Evolutionary conservation across 2,329 filamentous ascomycete species (phyloP).

Genomic region (Pseudogymnoascus sp.): DNA sequence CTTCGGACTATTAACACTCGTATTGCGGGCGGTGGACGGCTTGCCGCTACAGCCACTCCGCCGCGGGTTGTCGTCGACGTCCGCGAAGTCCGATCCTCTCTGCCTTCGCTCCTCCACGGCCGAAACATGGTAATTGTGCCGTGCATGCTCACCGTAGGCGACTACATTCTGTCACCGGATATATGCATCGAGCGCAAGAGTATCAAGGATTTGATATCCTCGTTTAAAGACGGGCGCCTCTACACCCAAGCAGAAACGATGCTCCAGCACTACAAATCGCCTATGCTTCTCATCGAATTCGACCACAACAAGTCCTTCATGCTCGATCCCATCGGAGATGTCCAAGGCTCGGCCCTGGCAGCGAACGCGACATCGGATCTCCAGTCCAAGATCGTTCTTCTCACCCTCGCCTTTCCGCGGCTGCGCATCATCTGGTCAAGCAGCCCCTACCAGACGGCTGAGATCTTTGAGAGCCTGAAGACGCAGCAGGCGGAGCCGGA

Average conservation of each 20-base stretch:
- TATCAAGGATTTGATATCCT: constrained; percentile 81
- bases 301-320: constrained; percentile 97
- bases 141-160: constrained; percentile 91
- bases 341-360: constrained; percentile 52
- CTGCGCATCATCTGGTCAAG: constrained; percentile 90
- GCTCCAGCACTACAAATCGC: constrained; percentile 82
- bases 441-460: constrained; percentile 89
- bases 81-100: constrained; percentile 86
- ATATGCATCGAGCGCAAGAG: constrained; percentile 96
- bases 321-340: constrained; percentile 68
- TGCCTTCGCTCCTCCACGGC: constrained; percentile 85
- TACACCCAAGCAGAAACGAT: constrained; percentile 91
- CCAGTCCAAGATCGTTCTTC: constrained; percentile 82
- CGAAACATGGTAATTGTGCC: constrained; percentile 82
- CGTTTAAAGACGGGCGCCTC: constrained; percentile 82
- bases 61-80: constrained; percentile 92
- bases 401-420: constrained; percentile 84
- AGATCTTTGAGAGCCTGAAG: constrained; percentile 93
- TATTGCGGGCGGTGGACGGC: constrained; percentile 83
- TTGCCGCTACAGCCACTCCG: constrained; percentile 75
- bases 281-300: constrained; percentile 94
- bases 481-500: constrained; percentile 84
- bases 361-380: constrained; percentile 62
- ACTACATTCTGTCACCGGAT: constrained; percentile 85
- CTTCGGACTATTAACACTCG: constrained; percentile 92